Conservation (phyloP, 1,284 basidiomycete species). For the Pterula multifida region DNA sequence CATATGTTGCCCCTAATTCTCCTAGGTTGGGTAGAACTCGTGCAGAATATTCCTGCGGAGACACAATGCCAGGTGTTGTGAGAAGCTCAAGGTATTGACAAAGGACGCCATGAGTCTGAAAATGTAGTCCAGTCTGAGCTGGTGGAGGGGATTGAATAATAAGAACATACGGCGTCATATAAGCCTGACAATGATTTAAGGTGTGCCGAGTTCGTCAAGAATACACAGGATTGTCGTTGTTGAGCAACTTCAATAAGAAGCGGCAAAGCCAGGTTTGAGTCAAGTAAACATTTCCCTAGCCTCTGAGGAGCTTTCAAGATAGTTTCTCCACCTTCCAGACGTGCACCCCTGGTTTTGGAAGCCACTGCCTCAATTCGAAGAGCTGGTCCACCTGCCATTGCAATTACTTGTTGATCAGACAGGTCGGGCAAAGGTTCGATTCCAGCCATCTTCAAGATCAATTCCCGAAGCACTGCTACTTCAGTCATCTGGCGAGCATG, state of each 20-base stretch:
- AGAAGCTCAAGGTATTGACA: conserved; percentile 67
- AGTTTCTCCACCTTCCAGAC: conserved; percentile 51
- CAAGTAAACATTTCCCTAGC: conserved; percentile 59
- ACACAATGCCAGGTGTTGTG: conserved; percentile 48
- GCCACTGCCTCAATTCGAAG: conserved; percentile 81
- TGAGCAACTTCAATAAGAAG: conserved; percentile 83
- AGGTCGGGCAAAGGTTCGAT: conserved; percentile 86
- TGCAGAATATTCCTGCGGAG: conserved; percentile 49
- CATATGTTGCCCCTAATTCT: conserved; percentile 64
- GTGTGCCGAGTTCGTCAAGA: conserved; percentile 57
- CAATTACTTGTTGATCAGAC: conserved; percentile 78
- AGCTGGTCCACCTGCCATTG: conserved; percentile 83
- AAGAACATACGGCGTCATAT: conserved; percentile 66
- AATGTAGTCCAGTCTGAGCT: conserved; percentile 11
- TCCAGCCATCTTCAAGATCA: conserved; percentile 93
- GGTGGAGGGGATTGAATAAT: not conserved
- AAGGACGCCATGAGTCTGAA: conserved; percentile 64
- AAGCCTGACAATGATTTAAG: conserved; percentile 78
- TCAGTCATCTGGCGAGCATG: conserved; percentile 78
- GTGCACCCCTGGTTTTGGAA: conserved; percentile 56
- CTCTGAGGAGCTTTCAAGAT: conserved; percentile 52
- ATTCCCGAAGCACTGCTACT: conserved; percentile 81
- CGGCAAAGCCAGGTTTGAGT: conserved; percentile 65
- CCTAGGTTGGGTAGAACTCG: conserved; percentile 60
- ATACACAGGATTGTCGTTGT: conserved; percentile 74